These are phyloP conservation scores for Xylaria palmicola DNA, from an alignment of 495 filamentous ascomycete species.

Conservation along the genomic window DNA sequence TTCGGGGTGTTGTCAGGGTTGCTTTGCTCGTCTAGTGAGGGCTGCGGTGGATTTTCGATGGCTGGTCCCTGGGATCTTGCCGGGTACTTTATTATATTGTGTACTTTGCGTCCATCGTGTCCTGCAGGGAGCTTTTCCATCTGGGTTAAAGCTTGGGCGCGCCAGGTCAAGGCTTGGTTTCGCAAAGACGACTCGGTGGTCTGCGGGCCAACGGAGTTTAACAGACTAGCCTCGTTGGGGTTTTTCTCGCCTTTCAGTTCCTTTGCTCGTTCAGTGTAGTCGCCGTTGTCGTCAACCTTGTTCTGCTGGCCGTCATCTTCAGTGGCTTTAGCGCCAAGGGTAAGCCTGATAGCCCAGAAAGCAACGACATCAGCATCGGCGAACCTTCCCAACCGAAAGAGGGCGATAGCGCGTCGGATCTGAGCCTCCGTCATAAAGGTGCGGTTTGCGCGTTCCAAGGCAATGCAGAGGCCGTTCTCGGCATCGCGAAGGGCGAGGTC, in stretches of 20 bases:
- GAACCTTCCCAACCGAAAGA: conserved; percentile 68
- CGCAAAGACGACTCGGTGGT: background rate
- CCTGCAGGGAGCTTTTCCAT: conserved; percentile 65
- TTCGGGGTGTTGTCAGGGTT: background rate
- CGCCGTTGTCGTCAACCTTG: conserved; percentile 38
- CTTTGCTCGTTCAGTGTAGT: conserved; percentile 34
- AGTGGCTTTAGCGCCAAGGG: conserved; percentile 41
- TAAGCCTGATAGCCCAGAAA: conserved; percentile 58
- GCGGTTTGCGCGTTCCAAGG: conserved; percentile 70
- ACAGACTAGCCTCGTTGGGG: conserved; percentile 9
- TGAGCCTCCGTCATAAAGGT: conserved; percentile 80
- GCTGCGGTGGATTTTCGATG: conserved; percentile 17
- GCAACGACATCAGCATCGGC: conserved; percentile 78
- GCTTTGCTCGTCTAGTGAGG: conserved; percentile 32
- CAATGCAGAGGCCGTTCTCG: conserved; percentile 69
- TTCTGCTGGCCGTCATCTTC: conserved; percentile 43
- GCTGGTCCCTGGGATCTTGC: conserved; percentile 42
- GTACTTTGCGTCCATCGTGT: conserved; percentile 57
- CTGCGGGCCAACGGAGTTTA: conserved; percentile 1
- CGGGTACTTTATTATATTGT: conserved; percentile 63
- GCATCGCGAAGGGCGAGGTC: conserved; percentile 73
- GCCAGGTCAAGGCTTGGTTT: conserved; percentile 39
- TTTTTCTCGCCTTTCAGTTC: conserved; percentile 27
- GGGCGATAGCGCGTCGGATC: conserved; percentile 72
- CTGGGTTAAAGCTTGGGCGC: conserved; percentile 40